These are phyloP conservation scores for Wickerhamomyces hampshirensis DNA, from an alignment of 805 yeast genomes.

Conservation along the genomic window DNA sequence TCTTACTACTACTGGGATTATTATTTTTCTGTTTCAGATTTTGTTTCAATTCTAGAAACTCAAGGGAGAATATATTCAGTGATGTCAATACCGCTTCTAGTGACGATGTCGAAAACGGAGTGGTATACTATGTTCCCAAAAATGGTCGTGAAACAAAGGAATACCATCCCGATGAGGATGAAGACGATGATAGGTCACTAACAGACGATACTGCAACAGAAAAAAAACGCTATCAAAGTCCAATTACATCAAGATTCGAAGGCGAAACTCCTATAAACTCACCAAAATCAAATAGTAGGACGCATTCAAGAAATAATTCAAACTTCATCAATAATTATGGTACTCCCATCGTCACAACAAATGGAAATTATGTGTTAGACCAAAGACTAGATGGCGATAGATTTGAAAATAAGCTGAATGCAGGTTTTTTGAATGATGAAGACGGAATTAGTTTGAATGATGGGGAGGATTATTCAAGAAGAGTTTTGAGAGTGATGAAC, in stretches of 20 bases:
- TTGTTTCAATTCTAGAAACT: not conserved
- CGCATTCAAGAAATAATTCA: conserved; percentile 4
- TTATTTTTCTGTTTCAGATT: not conserved
- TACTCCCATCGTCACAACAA: conserved; percentile 14
- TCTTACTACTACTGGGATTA: not conserved
- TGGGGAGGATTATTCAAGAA: conserved; percentile 52
- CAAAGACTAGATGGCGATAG: conserved; percentile 56
- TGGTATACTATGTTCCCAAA: not conserved
- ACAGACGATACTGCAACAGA: not conserved
- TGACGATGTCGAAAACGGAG: not conserved
- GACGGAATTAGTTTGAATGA: conserved; percentile 43
- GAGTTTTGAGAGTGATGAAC: conserved; percentile 51
- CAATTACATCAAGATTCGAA: not conserved
- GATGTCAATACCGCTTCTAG: not conserved
- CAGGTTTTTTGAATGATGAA: conserved; percentile 36
- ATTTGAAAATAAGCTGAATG: conserved; percentile 21
- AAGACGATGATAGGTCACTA: not conserved
- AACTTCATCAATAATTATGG: conserved; percentile 4
- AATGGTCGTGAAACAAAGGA: not conserved
- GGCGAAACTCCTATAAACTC: not conserved
- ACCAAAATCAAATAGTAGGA: not conserved
- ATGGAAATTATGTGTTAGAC: conserved; percentile 34
- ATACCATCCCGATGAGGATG: not conserved
- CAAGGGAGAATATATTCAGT: not conserved
- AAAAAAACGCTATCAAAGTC: not conserved